phyloP scores from a whole-genome alignment of 2,329 filamentous ascomycete genomes.

The Diplodia scrobiculata region DNA sequence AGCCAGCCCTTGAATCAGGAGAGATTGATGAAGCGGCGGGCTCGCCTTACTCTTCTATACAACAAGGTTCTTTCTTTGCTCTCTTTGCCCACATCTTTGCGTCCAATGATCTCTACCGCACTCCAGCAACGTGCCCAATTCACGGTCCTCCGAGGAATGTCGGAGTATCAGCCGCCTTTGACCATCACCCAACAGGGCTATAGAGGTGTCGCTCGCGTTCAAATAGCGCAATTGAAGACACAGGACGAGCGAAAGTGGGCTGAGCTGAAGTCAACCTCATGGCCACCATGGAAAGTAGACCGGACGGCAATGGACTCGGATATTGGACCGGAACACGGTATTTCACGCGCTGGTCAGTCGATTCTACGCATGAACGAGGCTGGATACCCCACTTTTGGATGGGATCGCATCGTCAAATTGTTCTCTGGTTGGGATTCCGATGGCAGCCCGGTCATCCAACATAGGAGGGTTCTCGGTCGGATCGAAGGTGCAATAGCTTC shows the following conservation, averaged over 20 bases:
- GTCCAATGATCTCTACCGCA: slow-evolving; percentile 53
- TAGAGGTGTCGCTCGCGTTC: slow-evolving; percentile 57
- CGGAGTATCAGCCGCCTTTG: slow-evolving; percentile 55
- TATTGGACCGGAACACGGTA: slow-evolving; percentile 58
- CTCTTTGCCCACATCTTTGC: slow-evolving; percentile 50
- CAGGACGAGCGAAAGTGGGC: slow-evolving; percentile 60
- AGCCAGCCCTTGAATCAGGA: not conserved
- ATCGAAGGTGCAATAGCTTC: slow-evolving; percentile 32
- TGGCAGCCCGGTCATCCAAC: slow-evolving; percentile 64
- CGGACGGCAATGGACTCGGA: slow-evolving; percentile 62
- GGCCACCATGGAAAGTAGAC: slow-evolving; percentile 68
- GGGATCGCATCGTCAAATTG: slow-evolving; percentile 58
- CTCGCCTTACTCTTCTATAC: slow-evolving; percentile 46
- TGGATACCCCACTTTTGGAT: slow-evolving; percentile 56
- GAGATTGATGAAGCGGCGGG: not conserved
- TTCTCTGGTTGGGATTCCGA: slow-evolving; percentile 66
- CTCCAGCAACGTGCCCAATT: slow-evolving; percentile 62
- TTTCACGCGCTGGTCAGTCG: slow-evolving; percentile 59
- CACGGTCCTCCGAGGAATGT: slow-evolving; percentile 60
- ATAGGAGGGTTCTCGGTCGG: slow-evolving; percentile 49
- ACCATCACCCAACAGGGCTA: slow-evolving; percentile 62
- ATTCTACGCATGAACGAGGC: slow-evolving; percentile 61
- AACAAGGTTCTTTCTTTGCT: slow-evolving; percentile 55
- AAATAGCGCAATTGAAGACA: slow-evolving; percentile 62
- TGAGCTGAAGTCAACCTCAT: slow-evolving; percentile 60